Percentiles rank a stretch among this genome's conserved stretches.
Conservation (phyloP, 2,329 filamentous ascomycete species). For the Colletotrichum noveboracense region DNA sequence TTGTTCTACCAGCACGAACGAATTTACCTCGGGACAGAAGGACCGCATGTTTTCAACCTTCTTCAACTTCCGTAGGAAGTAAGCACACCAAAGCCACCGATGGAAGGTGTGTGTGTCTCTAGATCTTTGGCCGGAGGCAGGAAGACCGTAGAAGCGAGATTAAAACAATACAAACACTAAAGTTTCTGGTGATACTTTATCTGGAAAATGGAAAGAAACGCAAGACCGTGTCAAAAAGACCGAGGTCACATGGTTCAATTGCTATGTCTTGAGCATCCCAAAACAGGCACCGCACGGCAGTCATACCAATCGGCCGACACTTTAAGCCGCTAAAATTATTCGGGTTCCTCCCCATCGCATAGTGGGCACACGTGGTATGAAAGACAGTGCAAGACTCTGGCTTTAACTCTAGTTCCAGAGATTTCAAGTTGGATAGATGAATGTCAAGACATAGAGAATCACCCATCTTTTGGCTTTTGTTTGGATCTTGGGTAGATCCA, state of each 20-base stretch:
- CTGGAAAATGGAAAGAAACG: not conserved
- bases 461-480: not conserved
- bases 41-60: slow-evolving; percentile 36
- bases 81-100: not conserved
- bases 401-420: not conserved
- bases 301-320: not conserved
- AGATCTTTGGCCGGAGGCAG: not conserved
- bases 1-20: slow-evolving; percentile 13
- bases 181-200: not conserved
- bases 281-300: not conserved
- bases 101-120: not conserved
- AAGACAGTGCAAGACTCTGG: not conserved
- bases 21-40: slow-evolving; percentile 48
- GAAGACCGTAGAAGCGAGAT: not conserved
- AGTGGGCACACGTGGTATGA: not conserved
- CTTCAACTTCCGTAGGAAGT: slow-evolving; percentile 13
- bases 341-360: not conserved
- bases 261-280: not conserved
- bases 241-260: not conserved
- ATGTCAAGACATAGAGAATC: not conserved
- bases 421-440: not conserved
- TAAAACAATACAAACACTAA: not conserved
- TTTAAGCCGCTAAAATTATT: not conserved
- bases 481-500: not conserved
- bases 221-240: not conserved